A percentile compares a stretch with the other conserved stretches of the same genome.
Conservation (phyloP, 148 eudicot species). For the Selenicereus undatus region DNA sequence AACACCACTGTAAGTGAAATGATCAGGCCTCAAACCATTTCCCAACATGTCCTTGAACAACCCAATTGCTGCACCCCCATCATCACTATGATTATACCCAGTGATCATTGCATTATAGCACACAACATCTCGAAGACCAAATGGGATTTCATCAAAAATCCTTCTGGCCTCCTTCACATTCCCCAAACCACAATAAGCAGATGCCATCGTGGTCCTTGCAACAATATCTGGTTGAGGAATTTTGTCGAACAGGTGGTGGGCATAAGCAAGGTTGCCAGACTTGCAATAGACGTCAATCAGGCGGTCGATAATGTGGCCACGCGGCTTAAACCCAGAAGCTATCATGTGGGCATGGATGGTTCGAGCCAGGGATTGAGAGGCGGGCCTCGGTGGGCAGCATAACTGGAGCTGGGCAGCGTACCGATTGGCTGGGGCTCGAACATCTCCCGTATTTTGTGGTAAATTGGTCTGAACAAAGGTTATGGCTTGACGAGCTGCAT, state of each 20-base stretch:
- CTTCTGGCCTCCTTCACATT: slow-evolving; percentile 30
- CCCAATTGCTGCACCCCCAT: slow-evolving; percentile 43
- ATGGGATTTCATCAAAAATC: slow-evolving; percentile 46
- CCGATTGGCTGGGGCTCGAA: slow-evolving; percentile 43
- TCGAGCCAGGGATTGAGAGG: slow-evolving; percentile 39
- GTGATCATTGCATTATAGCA: slow-evolving; percentile 71
- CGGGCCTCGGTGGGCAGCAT: slow-evolving; percentile 42
- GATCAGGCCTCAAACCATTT: slow-evolving; percentile 36
- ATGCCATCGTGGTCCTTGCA: slow-evolving; percentile 51
- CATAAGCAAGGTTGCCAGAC: slow-evolving; percentile 30
- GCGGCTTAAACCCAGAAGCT: slow-evolving; percentile 59
- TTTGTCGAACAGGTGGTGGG: slow-evolving; percentile 56
- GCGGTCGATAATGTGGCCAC: slow-evolving; percentile 51
- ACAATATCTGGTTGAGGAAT: slow-evolving; percentile 52
- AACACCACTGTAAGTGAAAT: slow-evolving; percentile 43
- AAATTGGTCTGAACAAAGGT: slow-evolving; percentile 16
- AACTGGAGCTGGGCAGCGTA: slow-evolving; percentile 62
- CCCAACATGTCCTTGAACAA: slow-evolving; percentile 41
- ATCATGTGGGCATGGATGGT: slow-evolving; percentile 75
- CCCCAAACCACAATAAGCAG: slow-evolving; percentile 44
- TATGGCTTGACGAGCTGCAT: slow-evolving; percentile 11
- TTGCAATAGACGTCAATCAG: slow-evolving; percentile 54
- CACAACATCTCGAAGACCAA: slow-evolving; percentile 45
- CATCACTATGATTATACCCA: slow-evolving; percentile 39
- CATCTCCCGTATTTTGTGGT: slow-evolving; percentile 19